Percentiles rank a stretch among this genome's conserved stretches.
Evolutionary conservation across 73 alveolate species (phyloP).

Genomic region (Paramecium sonneborni): DNA sequence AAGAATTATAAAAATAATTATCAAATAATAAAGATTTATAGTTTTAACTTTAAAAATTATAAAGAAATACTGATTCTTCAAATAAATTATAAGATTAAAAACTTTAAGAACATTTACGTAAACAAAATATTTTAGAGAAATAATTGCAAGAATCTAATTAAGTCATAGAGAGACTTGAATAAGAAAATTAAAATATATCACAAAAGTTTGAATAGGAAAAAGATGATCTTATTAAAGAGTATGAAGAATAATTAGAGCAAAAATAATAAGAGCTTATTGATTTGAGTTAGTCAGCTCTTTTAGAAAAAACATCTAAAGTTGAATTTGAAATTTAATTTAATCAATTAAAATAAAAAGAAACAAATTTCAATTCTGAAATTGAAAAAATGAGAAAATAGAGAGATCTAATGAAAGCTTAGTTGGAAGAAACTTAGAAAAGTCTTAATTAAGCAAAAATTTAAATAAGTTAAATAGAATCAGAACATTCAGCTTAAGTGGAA

Average conservation of each 20-base stretch:
- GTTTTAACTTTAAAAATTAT: not conserved
- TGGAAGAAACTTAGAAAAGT: constrained; percentile 18
- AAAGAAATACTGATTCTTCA: not conserved
- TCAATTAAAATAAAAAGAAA: not conserved
- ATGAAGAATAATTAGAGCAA: not conserved
- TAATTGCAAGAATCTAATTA: not conserved
- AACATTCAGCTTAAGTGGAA: constrained; percentile 18
- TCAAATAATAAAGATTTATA: not conserved
- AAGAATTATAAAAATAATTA: not conserved
- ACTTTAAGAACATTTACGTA: not conserved
- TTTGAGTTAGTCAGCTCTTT: not conserved
- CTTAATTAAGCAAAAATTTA: not conserved
- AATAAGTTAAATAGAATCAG: not conserved
- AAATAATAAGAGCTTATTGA: not conserved
- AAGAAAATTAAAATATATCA: not conserved
- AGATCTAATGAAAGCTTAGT: constrained; percentile 2
- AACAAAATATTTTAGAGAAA: not conserved
- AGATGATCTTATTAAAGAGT: not conserved
- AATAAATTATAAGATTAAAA: not conserved
- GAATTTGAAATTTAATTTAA: constrained; percentile 24
- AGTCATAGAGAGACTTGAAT: not conserved
- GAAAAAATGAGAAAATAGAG: not conserved
- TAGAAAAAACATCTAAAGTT: not conserved
- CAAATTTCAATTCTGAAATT: not conserved
- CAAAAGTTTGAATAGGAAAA: constrained; percentile 17